These are phyloP conservation scores for Cutaneotrichosporon arboriforme DNA, from an alignment of 1,284 basidiomycete species.

Conservation along the genomic window DNA sequence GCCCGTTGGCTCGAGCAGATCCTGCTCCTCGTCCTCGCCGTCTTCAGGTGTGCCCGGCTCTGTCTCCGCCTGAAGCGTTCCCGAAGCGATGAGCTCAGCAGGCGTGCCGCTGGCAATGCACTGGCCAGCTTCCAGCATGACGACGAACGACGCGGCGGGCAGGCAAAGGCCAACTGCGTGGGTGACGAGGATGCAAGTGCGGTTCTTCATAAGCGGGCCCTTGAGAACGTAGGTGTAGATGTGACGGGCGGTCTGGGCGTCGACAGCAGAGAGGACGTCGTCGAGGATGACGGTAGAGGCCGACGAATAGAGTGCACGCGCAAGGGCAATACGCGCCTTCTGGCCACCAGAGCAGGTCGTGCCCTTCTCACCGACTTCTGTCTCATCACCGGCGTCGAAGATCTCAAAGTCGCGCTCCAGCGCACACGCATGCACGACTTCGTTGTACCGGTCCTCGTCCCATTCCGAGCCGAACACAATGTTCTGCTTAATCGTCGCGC, in stretches of 20 bases:
- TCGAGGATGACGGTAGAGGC: slow-evolving; percentile 46
- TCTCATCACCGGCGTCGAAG: slow-evolving; percentile 54
- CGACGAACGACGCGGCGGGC: slow-evolving; percentile 47
- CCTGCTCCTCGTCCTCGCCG: slow-evolving; percentile 5
- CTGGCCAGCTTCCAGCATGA: slow-evolving; percentile 41
- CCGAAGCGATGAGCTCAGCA: slow-evolving; percentile 24
- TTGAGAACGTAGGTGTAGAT: slow-evolving; percentile 39
- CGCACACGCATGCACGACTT: slow-evolving; percentile 53
- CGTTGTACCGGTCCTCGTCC: slow-evolving; percentile 49
- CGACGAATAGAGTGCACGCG: slow-evolving; percentile 44
- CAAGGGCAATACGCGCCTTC: slow-evolving; percentile 46
- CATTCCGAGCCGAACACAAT: slow-evolving; percentile 52
- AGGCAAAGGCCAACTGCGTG: slow-evolving; percentile 53
- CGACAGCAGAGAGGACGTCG: slow-evolving; percentile 47
- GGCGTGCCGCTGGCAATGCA: slow-evolving; percentile 40
- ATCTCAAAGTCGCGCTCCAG: slow-evolving; percentile 52
- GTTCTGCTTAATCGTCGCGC: slow-evolving; percentile 54
- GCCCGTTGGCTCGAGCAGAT: background rate
- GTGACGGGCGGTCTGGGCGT: slow-evolving; percentile 50
- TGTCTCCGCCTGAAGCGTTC: slow-evolving; percentile 17
- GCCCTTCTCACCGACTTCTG: slow-evolving; percentile 57
- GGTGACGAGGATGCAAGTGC: slow-evolving; percentile 53
- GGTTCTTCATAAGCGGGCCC: slow-evolving; percentile 44
- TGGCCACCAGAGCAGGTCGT: slow-evolving; percentile 50
- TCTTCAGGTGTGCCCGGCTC: slow-evolving; percentile 10